Percentiles rank a stretch among this genome's conserved stretches.
phyloP scores from a whole-genome alignment of 1,284 basidiomycete genomes.

The Boletellus deceptivus region DNA sequence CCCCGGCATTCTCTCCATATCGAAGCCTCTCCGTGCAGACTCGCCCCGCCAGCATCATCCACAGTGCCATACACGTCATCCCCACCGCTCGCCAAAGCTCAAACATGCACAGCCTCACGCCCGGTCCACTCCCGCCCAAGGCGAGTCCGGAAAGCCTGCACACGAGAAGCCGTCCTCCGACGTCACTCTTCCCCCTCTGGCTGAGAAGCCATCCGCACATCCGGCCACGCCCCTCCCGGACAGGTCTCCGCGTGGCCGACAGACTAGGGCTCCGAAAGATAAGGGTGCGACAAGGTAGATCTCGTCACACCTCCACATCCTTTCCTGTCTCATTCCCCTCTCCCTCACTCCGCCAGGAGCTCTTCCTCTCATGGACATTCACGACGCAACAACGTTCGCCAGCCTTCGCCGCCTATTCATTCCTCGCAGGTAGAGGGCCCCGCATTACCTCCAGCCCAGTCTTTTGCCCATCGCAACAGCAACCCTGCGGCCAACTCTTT shows the following conservation, averaged over 20 bases:
- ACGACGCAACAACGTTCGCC: constrained; percentile 49
- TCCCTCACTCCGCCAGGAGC: constrained; percentile 38
- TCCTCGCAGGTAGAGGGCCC: constrained; percentile 63
- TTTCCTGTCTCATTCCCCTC: constrained; percentile 7
- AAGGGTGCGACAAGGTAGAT: constrained; percentile 32
- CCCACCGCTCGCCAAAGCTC: constrained; percentile 37
- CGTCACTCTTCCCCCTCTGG: constrained; percentile 6
- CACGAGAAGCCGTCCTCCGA: constrained; percentile 16
- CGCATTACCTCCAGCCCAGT: constrained; percentile 31
- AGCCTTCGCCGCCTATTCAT: constrained; percentile 56
- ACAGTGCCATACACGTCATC: constrained; percentile 31
- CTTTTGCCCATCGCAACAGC: constrained; percentile 28
- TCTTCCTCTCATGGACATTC: constrained; percentile 46
- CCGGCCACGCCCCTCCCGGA: constrained; percentile 21
- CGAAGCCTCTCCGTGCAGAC: constrained; percentile 49
- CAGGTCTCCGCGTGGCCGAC: constrained; percentile 29
- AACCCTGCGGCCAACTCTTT: constrained; percentile 44
- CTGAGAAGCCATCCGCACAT: constrained; percentile 26
- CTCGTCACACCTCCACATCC: background rate
- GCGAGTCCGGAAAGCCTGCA: constrained; percentile 16
- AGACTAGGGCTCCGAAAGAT: constrained; percentile 31
- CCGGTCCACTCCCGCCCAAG: constrained; percentile 21
- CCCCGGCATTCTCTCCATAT: constrained; percentile 67
- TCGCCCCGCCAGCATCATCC: constrained; percentile 35
- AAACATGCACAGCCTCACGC: constrained; percentile 29